Percentiles rank a stretch among this genome's conserved stretches.
These are phyloP conservation scores for Musa acuminata DNA, from an alignment of 176 grass and related monocot species.

Conservation along the genomic window DNA sequence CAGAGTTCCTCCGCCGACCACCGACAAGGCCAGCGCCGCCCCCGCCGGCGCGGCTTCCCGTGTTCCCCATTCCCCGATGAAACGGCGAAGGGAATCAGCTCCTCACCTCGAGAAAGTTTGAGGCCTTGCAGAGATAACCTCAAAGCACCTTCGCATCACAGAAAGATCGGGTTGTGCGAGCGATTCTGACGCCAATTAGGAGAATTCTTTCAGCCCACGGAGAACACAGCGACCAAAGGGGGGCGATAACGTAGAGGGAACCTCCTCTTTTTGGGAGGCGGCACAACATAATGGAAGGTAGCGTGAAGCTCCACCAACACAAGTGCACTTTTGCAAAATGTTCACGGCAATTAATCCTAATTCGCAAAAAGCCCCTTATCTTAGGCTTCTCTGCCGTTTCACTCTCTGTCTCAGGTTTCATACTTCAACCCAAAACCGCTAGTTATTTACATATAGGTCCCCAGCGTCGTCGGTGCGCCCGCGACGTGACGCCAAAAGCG, in stretches of 20 bases:
- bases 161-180: background rate
- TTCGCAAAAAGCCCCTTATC: background rate
- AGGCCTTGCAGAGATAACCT: background rate
- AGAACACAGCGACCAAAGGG: background rate
- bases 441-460: background rate
- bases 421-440: background rate
- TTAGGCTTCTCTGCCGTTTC: background rate
- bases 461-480: too few species aligned
- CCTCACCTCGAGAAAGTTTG: background rate
- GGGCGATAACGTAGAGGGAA: background rate
- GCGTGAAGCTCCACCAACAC: background rate
- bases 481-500: too few species aligned
- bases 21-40: background rate
- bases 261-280: background rate
- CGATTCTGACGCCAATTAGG: background rate
- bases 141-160: background rate
- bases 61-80: slow-evolving; percentile 28
- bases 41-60: slow-evolving; percentile 19
- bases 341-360: background rate
- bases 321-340: background rate
- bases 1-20: slow-evolving; percentile 9
- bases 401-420: background rate
- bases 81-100: background rate
- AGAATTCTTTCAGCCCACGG: background rate
- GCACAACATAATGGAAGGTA: background rate